These are phyloP conservation scores for Colletotrichum brevisporum DNA, from an alignment of 2,329 filamentous ascomycete genomes.

Conservation along the genomic window DNA sequence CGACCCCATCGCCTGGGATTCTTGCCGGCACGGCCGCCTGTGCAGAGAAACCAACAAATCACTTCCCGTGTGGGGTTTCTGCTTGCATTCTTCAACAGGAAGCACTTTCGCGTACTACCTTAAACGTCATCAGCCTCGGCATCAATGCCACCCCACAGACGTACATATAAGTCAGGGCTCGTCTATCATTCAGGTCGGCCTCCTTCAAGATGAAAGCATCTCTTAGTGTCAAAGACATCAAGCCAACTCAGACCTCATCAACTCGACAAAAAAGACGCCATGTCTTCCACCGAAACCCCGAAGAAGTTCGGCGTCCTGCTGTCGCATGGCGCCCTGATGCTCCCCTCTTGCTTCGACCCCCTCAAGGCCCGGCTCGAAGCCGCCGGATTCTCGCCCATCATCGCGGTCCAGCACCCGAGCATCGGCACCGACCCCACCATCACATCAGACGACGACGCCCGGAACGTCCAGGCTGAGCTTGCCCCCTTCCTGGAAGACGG, in stretches of 20 bases:
- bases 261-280: neutral
- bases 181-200: too few species aligned
- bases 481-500: conserved; percentile 18
- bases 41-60: too few species aligned
- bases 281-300: neutral
- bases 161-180: too few species aligned
- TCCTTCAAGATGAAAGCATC: neutral
- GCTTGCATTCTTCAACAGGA: too few species aligned
- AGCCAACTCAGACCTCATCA: neutral
- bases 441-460: conserved; percentile 23
- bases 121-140: too few species aligned
- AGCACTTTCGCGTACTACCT: too few species aligned
- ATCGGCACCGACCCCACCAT: conserved; percentile 4
- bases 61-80: too few species aligned
- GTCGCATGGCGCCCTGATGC: conserved; percentile 21
- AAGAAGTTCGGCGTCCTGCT: conserved; percentile 20
- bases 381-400: conserved; percentile 20
- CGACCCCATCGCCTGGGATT: too few species aligned
- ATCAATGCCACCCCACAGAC: too few species aligned
- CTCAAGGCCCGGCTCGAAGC: conserved; percentile 7
- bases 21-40: too few species aligned
- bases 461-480: conserved; percentile 13
- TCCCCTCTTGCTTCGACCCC: conserved; percentile 23
- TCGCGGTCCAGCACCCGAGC: conserved; percentile 25
- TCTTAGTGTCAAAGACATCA: neutral